Base-by-base conservation (phyloP, 345 rosid species). In the Cochlearia excelsa region DNA sequence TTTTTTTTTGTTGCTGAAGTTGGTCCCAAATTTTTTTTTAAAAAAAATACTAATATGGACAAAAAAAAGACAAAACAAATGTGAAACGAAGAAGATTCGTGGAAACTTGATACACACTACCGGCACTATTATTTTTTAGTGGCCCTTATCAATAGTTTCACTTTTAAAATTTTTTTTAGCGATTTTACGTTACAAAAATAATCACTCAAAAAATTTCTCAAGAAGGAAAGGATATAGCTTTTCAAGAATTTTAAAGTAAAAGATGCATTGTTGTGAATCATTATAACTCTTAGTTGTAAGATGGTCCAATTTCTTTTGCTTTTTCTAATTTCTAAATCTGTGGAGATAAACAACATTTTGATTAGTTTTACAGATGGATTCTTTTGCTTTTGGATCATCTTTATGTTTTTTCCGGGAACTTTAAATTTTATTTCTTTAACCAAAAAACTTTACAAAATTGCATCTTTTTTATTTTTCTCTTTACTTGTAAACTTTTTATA, bases 81-180 rank as follows among this genome's bases (percentile, higher is more conserved):
- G 49, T 61, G 73, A 69, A 69, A 54, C 50, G 0, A 9, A 41
- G 46, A 61, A 69, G 45, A 11, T 61, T 69, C 57, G 33, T 69
- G 41, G 57, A 69, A 54, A 61, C 46, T 69, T 26, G 33, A 4
- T 60, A 52, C 46, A 8, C 31, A 34, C 56, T 62, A 57, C 68
- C 74, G 74, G 61, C 74, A 62, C 57, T 69, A 42, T 16, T 16
- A 16, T 16, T 16, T 16, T 61, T 69, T 62, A 56, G 68, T 69
- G 63, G 68, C 23, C 23, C 23, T 69, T 49, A 62, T 28, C 9
- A 49, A 54, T 54, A 39, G 28, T 50, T 16, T 16, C 23, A 16
- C 23, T 16, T 16, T 16, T 16, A 16, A 16, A 16, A 16, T 16
- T 16, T 16, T 16, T 16, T 16, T 16, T 16, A 16, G 23, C 23